A percentile compares a stretch with the other conserved stretches of the same genome.
These are phyloP conservation scores for Nakazawaea sp. DNA, from an alignment of 805 yeast genomes.

Conservation along the genomic window DNA sequence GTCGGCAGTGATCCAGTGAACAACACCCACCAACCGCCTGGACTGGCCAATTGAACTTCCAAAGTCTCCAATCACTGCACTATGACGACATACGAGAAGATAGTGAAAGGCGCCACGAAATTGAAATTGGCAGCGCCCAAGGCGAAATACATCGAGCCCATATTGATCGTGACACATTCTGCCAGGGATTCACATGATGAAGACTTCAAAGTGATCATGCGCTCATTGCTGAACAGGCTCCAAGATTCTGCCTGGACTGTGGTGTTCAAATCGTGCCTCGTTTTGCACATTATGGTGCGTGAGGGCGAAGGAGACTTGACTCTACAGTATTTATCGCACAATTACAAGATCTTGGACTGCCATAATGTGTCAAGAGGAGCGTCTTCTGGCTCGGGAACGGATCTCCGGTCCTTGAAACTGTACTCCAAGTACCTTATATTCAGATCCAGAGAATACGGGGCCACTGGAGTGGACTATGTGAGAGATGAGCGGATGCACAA, in stretches of 20 bases:
- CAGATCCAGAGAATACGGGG: constrained; percentile 64
- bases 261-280: constrained; percentile 78
- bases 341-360: constrained; percentile 55
- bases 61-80: too few species aligned
- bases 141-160: constrained; percentile 92
- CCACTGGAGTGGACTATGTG: constrained; percentile 67
- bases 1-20: too few species aligned
- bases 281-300: constrained; percentile 83
- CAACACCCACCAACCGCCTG: too few species aligned
- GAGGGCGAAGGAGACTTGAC: constrained; percentile 85
- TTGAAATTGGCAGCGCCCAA: constrained; percentile 93
- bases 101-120: constrained; percentile 76
- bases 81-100: constrained; percentile 65
- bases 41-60: too few species aligned
- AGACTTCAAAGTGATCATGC: constrained; percentile 65
- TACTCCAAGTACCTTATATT: constrained; percentile 67
- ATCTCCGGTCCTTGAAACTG: constrained; percentile 48
- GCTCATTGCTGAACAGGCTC: constrained; percentile 52
- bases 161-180: constrained; percentile 56
- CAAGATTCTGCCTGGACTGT: constrained; percentile 87
- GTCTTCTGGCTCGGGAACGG: constrained; percentile 29
- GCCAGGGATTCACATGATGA: constrained; percentile 34
- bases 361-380: constrained; percentile 23
- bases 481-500: constrained; percentile 53
- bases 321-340: constrained; percentile 55